Evolutionary conservation across 78 protist species (phyloP), one percentile per base, ranked within the genome.

Genomic region (Dictyostelium discoideum): DNA sequence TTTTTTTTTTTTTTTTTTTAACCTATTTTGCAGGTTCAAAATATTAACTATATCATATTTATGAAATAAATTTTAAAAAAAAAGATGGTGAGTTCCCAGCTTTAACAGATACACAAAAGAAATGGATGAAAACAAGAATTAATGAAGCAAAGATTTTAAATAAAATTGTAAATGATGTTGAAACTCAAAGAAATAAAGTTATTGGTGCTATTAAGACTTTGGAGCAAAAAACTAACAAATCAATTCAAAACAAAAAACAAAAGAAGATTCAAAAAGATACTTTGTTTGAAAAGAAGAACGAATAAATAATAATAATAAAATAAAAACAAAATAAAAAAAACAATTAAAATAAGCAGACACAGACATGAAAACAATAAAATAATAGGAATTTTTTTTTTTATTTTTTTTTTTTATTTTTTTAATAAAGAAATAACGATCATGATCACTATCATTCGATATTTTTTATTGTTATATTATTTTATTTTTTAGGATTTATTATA

Each of bases 61-160:
- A 32, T 32, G 37, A 32, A 32, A 32, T n/a, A 20, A 20, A 5
- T 79, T 2, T 80, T 40, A 2, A 16, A 80, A 84, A n/a, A 79
- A 20, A 11, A 74, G 95, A 90, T 82, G 95, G 95, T 4, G 83
- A 87, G 63, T 48, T 69, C 54, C 72, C 80, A 48, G 87, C 95
- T 81, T 10, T 54, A 14, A 90, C 95, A 72, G 65, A 37, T 20
- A 90, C 42, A 82, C 95, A 90, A 73, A 46, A 18, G 57, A 90
- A 82, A 90, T 90, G 95, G 95, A 85, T 42, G 42, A 80, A 50
- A 90, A 37, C 84, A 37, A 90, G 95, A 90, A 54, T 32, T 1
- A 81, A 82, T 26, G 81, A 78, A 82, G 54, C 24, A 37, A 72
- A 67, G 29, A 90, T 90, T 73, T 78, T 90, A 46, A 50, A 82